These are phyloP conservation scores for Mycogone perniciosa DNA, from an alignment of 2,329 filamentous ascomycete species.

Conservation along the genomic window DNA sequence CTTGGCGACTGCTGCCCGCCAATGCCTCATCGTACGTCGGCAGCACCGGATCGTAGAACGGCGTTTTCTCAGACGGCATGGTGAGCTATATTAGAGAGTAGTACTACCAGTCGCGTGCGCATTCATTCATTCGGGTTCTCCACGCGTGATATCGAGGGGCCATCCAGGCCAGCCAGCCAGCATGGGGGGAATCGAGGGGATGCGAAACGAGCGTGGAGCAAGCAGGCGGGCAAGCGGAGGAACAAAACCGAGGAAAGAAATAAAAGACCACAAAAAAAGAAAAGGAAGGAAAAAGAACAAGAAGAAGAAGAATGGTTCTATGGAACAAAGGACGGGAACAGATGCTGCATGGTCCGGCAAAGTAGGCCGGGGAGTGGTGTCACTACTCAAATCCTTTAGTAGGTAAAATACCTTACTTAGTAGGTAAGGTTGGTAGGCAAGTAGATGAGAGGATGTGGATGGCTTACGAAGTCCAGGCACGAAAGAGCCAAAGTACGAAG, in stretches of 20 bases:
- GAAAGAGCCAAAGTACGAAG: background rate
- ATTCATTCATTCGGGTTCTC: constrained; percentile 3
- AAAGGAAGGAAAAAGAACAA: background rate
- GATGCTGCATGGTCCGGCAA: background rate
- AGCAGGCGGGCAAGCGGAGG: background rate
- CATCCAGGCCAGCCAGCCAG: constrained; percentile 5
- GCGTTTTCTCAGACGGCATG: constrained; percentile 33
- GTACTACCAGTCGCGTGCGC: background rate
- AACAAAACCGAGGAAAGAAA: background rate
- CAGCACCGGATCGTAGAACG: constrained; percentile 38
- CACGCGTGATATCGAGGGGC: constrained; percentile 10
- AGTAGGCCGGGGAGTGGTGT: too few species aligned
- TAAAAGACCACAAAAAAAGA: background rate
- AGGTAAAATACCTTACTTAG: too few species aligned
- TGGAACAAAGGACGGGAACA: background rate
- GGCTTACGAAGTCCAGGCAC: constrained; percentile 2
- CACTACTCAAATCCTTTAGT: too few species aligned
- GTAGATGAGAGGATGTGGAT: too few species aligned
- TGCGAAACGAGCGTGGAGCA: constrained; percentile 10
- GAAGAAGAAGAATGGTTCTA: background rate
- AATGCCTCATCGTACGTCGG: constrained; percentile 39
- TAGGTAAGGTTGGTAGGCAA: too few species aligned
- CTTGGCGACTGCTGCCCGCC: constrained; percentile 29
- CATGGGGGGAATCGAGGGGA: background rate
- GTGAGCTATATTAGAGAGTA: constrained; percentile 15